Conservation (phyloP, 208 protist genomes). For the Strigomonas galati region DNA sequence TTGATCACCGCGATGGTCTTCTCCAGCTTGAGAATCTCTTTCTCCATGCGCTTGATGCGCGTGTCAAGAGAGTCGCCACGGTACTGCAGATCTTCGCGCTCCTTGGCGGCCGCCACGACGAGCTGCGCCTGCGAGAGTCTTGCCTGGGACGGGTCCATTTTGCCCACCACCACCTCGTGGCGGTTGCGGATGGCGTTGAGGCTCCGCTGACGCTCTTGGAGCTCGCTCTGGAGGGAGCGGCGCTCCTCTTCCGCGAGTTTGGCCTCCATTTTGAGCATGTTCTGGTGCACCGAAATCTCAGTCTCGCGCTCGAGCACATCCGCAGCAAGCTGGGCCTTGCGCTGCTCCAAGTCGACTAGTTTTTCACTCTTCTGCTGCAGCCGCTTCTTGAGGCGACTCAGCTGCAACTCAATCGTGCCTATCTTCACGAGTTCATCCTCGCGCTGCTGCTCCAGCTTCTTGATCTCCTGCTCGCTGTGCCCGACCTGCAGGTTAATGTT, state of each 20-base stretch:
- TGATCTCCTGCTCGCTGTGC: constrained; percentile 51
- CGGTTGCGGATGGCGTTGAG: constrained; percentile 67
- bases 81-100: constrained; percentile 82
- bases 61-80: constrained; percentile 77
- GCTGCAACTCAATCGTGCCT: constrained; percentile 87
- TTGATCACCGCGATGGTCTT: constrained; percentile 76
- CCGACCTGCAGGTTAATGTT: constrained; percentile 85
- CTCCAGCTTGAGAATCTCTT: constrained; percentile 74
- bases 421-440: constrained; percentile 79
- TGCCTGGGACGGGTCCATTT: constrained; percentile 69
- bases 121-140: constrained; percentile 75
- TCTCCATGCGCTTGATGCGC: constrained; percentile 73
- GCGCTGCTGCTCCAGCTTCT: constrained; percentile 45
- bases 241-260: constrained; percentile 87
- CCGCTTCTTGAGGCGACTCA: constrained; percentile 56
- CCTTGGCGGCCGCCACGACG: constrained; percentile 78
- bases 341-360: constrained; percentile 68
- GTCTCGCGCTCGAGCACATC: constrained; percentile 67
- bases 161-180: constrained; percentile 68
- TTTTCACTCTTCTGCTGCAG: constrained; percentile 54
- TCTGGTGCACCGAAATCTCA: constrained; percentile 85
- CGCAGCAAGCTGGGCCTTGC: constrained; percentile 65
- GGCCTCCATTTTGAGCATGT: constrained; percentile 65
- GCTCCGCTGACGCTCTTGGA: constrained; percentile 59
- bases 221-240: constrained; percentile 50